Conservation (phyloP, 2,329 filamentous ascomycete genomes). For the Penicillium frequentans region DNA sequence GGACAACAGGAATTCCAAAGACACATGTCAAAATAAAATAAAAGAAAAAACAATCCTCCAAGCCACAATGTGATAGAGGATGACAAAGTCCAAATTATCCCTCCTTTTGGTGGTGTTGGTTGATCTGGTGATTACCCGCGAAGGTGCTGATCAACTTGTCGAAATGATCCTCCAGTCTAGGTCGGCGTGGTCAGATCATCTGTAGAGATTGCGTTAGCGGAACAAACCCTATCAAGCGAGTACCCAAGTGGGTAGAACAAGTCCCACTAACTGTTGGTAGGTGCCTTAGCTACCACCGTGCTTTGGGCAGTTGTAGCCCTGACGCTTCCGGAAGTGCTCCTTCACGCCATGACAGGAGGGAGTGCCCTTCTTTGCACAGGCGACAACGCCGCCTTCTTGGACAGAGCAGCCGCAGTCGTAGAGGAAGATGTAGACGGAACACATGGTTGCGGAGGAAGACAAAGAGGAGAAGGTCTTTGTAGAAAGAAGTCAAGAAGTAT, state of each 20-base stretch:
- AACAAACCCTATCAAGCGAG: not conserved
- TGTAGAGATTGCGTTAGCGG: not conserved
- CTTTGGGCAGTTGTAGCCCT: conserved; percentile 34
- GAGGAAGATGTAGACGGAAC: conserved; percentile 37
- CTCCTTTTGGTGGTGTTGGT: not conserved
- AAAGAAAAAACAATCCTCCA: not conserved
- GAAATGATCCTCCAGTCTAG: not conserved
- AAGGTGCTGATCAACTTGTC: not conserved
- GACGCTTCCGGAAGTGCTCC: conserved; percentile 31
- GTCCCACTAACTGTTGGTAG: not conserved
- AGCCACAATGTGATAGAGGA: not conserved
- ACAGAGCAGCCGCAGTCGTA: conserved; percentile 40
- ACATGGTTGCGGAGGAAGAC: conserved; percentile 26
- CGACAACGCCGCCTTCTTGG: conserved; percentile 34
- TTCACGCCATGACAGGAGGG: conserved; percentile 31
- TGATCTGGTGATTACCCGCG: not conserved
- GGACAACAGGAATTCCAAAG: not conserved
- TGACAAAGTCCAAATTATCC: not conserved
- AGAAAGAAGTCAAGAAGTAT: not conserved
- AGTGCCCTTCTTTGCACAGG: conserved; percentile 35
- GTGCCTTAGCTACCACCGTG: conserved; percentile 20
- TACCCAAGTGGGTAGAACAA: not conserved
- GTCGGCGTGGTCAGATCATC: not conserved
- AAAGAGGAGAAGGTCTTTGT: not conserved
- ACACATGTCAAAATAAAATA: not conserved